A percentile compares a stretch with the other conserved stretches of the same genome.
These are phyloP conservation scores for Papilionanthe hybrid DNA, from an alignment of 116 monocot genomes.

Conservation along the genomic window DNA sequence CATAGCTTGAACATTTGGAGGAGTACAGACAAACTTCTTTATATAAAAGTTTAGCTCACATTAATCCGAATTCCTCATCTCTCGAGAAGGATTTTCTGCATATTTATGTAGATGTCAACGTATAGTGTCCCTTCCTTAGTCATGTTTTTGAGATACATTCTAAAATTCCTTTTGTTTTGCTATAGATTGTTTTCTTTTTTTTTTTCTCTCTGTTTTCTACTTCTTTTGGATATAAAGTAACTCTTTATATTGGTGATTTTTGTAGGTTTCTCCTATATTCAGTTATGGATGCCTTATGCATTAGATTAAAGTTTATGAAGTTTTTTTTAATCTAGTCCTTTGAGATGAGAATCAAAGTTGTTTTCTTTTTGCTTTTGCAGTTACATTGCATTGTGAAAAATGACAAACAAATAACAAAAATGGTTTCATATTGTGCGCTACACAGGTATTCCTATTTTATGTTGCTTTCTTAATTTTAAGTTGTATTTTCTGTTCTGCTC, in stretches of 20 bases:
- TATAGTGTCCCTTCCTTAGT: background rate
- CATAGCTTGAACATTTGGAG: no score
- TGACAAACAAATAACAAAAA: conserved; percentile 74
- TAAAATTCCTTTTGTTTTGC: background rate
- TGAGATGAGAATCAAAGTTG: background rate
- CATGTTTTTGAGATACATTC: background rate
- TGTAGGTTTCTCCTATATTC: background rate
- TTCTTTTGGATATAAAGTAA: background rate
- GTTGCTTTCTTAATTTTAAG: background rate
- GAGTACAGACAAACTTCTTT: no score
- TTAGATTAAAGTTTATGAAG: background rate
- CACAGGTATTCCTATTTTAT: conserved; percentile 51
- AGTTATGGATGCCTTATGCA: background rate
- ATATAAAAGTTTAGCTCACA: no score
- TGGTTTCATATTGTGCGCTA: conserved; percentile 83
- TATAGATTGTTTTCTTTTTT: background rate
- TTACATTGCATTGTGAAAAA: conserved; percentile 72
- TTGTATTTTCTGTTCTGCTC: background rate
- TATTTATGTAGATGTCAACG: background rate
- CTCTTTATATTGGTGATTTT: background rate
- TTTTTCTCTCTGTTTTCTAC: no score
- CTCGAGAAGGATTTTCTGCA: no score
- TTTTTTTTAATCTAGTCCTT: background rate
- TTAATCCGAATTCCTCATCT: no score
- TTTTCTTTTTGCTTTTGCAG: conserved; percentile 36